phyloP scores from a whole-genome alignment of 768 basidiomycete genomes.

The Butyriboletus loyo region DNA sequence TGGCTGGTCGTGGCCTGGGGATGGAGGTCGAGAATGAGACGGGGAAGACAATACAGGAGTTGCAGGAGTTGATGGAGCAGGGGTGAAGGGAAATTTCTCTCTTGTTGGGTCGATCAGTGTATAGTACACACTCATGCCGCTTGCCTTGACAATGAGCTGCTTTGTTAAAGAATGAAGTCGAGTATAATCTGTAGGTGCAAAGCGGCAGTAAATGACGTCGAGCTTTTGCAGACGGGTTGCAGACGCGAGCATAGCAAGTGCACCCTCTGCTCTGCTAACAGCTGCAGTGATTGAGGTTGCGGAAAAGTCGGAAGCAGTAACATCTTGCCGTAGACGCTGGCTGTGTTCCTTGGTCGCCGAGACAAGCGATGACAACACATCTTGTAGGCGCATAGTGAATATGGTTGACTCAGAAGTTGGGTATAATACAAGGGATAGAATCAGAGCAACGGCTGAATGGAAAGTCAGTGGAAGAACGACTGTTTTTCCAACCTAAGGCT shows the following conservation, averaged over 20 bases:
- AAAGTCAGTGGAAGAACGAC: slow-evolving; percentile 58
- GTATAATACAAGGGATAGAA: slow-evolving; percentile 54
- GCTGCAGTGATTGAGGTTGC: slow-evolving; percentile 32
- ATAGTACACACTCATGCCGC: slow-evolving; percentile 64
- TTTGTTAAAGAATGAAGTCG: slow-evolving; percentile 49
- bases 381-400: slow-evolving; percentile 50
- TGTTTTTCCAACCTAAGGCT: slow-evolving; percentile 42
- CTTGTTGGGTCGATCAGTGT: slow-evolving; percentile 58
- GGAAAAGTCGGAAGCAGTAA: slow-evolving; percentile 36
- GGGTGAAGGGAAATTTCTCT: slow-evolving; percentile 54
- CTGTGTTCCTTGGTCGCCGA: slow-evolving; percentile 46
- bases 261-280: slow-evolving; percentile 42
- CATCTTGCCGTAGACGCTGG: slow-evolving; percentile 40
- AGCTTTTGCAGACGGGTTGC: slow-evolving; percentile 50
- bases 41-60: slow-evolving; percentile 38
- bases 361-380: slow-evolving; percentile 47
- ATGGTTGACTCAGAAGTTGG: slow-evolving; percentile 59
- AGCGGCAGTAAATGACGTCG: slow-evolving; percentile 61
- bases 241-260: slow-evolving; percentile 50
- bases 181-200: slow-evolving; percentile 54
- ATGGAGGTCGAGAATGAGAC: slow-evolving; percentile 31
- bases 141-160: slow-evolving; percentile 52
- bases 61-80: slow-evolving; percentile 33
- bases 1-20: slow-evolving; percentile 19
- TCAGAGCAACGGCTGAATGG: slow-evolving; percentile 55